These are phyloP conservation scores for Aspergillus asperescens DNA, from an alignment of 495 filamentous ascomycete species.

Conservation along the genomic window DNA sequence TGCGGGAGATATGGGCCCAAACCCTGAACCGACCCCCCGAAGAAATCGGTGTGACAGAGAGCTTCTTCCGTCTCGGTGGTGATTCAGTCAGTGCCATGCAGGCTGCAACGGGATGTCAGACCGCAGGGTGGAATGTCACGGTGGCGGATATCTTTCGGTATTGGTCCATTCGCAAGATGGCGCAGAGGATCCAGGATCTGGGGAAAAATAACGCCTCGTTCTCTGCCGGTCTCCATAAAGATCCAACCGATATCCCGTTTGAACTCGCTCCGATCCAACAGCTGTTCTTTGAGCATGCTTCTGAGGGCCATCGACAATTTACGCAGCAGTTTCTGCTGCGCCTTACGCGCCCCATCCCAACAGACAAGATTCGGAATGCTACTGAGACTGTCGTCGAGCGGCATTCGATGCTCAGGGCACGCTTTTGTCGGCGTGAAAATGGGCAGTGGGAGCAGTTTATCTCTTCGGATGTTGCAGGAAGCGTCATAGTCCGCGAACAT, in stretches of 20 bases:
- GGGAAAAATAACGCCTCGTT: background rate
- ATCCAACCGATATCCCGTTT: background rate
- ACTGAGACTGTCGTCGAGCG: background rate
- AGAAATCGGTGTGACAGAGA: too few relatives aligned
- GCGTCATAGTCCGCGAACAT: background rate
- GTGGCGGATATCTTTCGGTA: too few relatives aligned
- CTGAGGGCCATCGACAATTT: slow-evolving; percentile 48
- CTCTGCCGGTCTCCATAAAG: background rate
- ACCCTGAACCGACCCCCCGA: too few relatives aligned
- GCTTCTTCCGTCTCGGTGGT: slow-evolving; percentile 52
- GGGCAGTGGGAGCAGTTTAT: background rate
- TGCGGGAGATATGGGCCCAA: too few relatives aligned
- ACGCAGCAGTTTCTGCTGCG: slow-evolving; percentile 55
- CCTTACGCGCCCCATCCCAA: background rate
- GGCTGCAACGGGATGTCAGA: background rate
- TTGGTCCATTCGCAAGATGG: background rate
- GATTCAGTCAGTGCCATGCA: slow-evolving; percentile 52
- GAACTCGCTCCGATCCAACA: slow-evolving; percentile 60
- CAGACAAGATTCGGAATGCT: background rate
- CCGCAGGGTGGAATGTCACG: background rate
- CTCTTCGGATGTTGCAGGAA: background rate
- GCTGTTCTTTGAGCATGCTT: slow-evolving; percentile 48
- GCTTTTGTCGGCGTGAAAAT: background rate
- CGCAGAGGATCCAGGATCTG: background rate
- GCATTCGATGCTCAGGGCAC: background rate